Evolutionary conservation across 495 filamentous ascomycete species (phyloP).

Genomic region (Neurospora discreta): DNA sequence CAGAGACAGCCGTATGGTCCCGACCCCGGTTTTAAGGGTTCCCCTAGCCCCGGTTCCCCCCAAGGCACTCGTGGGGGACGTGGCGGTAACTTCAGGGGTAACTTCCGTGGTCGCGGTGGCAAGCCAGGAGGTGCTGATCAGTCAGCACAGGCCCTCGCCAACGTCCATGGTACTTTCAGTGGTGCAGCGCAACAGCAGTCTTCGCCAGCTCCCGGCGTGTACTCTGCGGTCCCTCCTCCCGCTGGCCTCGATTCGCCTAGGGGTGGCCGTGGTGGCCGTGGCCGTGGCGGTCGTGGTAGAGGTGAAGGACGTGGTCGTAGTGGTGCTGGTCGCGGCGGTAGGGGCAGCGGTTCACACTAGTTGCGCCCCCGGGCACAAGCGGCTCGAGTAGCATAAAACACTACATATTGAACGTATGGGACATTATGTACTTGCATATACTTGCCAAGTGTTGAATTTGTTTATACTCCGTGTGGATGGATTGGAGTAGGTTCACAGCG

Average conservation of each 20-base stretch:
- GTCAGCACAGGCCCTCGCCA: conserved; percentile 18
- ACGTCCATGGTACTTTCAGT: conserved; percentile 1
- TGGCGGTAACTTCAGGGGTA: conserved; percentile 20
- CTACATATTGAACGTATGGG: background rate
- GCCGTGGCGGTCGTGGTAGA: conserved; percentile 25
- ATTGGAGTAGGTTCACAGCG: background rate
- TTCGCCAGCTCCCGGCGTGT: conserved; percentile 28
- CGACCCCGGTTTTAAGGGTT: background rate
- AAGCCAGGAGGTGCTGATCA: conserved; percentile 19
- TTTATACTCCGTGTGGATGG: background rate
- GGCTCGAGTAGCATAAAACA: background rate
- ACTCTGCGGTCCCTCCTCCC: conserved; percentile 72
- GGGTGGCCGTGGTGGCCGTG: conserved; percentile 41
- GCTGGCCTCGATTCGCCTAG: conserved; percentile 46
- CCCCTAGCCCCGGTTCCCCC: conserved; percentile 7
- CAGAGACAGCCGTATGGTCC: conserved; percentile 10
- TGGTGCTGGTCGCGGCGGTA: conserved; percentile 11
- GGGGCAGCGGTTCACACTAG: background rate
- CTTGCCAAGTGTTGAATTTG: background rate
- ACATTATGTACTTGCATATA: background rate
- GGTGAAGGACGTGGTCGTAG: conserved; percentile 14
- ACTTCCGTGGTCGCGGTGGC: conserved; percentile 18
- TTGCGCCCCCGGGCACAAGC: background rate
- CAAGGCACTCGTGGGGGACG: conserved; percentile 24
- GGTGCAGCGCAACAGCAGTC: conserved; percentile 1